phyloP scores from a whole-genome alignment of 2,329 filamentous ascomycete genomes.

The Talaromyces sp. region DNA sequence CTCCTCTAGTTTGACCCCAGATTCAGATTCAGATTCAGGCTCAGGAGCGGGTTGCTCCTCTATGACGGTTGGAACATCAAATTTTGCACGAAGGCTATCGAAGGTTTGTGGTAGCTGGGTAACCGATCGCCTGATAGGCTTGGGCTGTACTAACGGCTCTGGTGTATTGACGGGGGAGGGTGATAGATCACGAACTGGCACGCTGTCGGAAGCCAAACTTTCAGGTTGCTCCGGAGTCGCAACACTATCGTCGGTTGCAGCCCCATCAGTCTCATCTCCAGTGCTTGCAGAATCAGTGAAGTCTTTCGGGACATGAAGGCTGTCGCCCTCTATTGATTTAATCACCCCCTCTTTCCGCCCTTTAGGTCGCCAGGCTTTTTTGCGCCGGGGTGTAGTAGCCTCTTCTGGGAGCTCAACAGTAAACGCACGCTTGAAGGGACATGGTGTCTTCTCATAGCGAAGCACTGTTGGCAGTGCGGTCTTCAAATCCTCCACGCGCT shows the following conservation, averaged over 20 bases:
- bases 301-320: slow-evolving; percentile 19
- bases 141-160: slow-evolving; percentile 13
- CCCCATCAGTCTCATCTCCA: slow-evolving; percentile 37
- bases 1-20: neutral
- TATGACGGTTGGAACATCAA: slow-evolving; percentile 32
- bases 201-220: slow-evolving; percentile 27
- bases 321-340: slow-evolving; percentile 15
- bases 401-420: slow-evolving; percentile 72
- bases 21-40: neutral
- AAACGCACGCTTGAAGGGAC: slow-evolving; percentile 79
- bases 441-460: slow-evolving; percentile 84
- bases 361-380: slow-evolving; percentile 69
- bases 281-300: slow-evolving; percentile 30
- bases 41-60: slow-evolving; percentile 5
- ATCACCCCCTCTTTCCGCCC: slow-evolving; percentile 46
- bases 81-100: slow-evolving; percentile 42
- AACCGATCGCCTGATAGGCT: slow-evolving; percentile 24
- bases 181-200: slow-evolving; percentile 22
- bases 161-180: slow-evolving; percentile 4
- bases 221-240: slow-evolving; percentile 28
- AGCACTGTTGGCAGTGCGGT: slow-evolving; percentile 71
- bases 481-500: slow-evolving; percentile 68
- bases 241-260: slow-evolving; percentile 35
- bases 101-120: slow-evolving; percentile 37
- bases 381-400: slow-evolving; percentile 65